Evolutionary conservation across 1,284 basidiomycete genomes (phyloP).

Genomic region (Pholiota adiposa): DNA sequence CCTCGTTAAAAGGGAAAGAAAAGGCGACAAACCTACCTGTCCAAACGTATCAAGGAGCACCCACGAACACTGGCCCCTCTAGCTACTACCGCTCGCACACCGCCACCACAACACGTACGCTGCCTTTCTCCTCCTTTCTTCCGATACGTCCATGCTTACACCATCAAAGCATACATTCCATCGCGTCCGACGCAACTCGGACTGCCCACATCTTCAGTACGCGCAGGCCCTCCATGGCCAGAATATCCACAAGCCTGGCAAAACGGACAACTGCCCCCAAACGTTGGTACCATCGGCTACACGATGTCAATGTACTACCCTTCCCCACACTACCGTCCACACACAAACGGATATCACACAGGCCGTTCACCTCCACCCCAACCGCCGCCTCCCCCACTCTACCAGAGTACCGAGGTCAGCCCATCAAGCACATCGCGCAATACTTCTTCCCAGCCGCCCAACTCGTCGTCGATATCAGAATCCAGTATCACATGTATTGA

Average conservation of each 20-base stretch:
- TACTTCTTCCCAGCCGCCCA: constrained; percentile 12
- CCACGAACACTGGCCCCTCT: constrained; percentile 42
- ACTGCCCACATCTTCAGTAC: constrained; percentile 56
- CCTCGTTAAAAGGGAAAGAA: constrained; percentile 43
- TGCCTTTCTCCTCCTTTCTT: not conserved
- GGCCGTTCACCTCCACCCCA: constrained; percentile 12
- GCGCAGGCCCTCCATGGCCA: constrained; percentile 18
- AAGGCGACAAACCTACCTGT: constrained; percentile 28
- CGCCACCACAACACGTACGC: constrained; percentile 33
- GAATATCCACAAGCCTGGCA: constrained; percentile 40
- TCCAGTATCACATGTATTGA: constrained; percentile 19
- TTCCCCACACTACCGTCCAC: constrained; percentile 54
- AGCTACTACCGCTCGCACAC: constrained; percentile 71
- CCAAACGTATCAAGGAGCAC: constrained; percentile 35
- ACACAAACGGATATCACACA: constrained; percentile 25
- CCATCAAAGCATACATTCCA: constrained; percentile 33
- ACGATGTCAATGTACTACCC: constrained; percentile 48
- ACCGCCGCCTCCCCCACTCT: constrained; percentile 7
- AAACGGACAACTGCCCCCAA: constrained; percentile 26
- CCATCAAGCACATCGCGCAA: constrained; percentile 8
- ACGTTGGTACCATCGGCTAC: constrained; percentile 39
- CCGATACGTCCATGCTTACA: constrained; percentile 9
- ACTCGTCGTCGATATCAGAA: not conserved
- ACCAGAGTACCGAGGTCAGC: constrained; percentile 1
- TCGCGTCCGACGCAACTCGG: constrained; percentile 40